These are phyloP conservation scores for Melanogaster broomeanus DNA, from an alignment of 768 basidiomycete species.

Conservation along the genomic window DNA sequence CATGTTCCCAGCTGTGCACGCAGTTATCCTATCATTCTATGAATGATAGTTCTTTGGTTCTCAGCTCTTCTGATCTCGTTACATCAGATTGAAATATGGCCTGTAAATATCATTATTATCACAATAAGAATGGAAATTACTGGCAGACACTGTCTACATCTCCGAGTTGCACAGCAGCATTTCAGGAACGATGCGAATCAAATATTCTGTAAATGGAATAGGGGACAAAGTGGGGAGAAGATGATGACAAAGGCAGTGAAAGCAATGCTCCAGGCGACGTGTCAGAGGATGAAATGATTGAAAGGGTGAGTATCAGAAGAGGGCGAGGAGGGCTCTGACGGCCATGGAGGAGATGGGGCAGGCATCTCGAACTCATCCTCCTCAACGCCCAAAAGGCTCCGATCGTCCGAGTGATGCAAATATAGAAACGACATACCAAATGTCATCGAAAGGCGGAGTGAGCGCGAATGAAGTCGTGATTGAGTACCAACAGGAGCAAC, in stretches of 20 bases:
- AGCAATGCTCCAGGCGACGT: conserved; percentile 38
- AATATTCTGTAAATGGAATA: conserved; percentile 39
- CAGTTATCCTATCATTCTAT: too few species aligned
- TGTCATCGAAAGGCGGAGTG: conserved; percentile 43
- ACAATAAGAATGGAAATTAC: too few species aligned
- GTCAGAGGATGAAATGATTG: conserved; percentile 34
- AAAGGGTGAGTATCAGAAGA: conserved; percentile 31
- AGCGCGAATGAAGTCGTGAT: conserved; percentile 27
- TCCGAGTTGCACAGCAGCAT: too few species aligned
- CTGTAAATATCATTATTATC: too few species aligned
- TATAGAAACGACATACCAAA: conserved; percentile 48
- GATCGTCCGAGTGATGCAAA: conserved; percentile 77
- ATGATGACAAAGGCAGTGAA: conserved; percentile 39
- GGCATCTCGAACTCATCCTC: conserved; percentile 17
- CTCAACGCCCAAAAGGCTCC: conserved; percentile 44
- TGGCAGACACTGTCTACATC: too few species aligned
- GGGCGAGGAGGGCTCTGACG: conserved; percentile 31
- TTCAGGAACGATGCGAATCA: too few species aligned
- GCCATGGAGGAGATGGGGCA: conserved; percentile 40
- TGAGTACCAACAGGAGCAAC: too few species aligned
- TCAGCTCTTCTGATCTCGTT: too few species aligned
- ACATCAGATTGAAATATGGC: too few species aligned
- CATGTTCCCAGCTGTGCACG: too few species aligned
- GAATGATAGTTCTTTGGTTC: too few species aligned
- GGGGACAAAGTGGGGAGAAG: conserved; percentile 37